These are phyloP conservation scores for Tetracladium setigerum DNA, from an alignment of 495 filamentous ascomycete genomes.

Conservation along the genomic window DNA sequence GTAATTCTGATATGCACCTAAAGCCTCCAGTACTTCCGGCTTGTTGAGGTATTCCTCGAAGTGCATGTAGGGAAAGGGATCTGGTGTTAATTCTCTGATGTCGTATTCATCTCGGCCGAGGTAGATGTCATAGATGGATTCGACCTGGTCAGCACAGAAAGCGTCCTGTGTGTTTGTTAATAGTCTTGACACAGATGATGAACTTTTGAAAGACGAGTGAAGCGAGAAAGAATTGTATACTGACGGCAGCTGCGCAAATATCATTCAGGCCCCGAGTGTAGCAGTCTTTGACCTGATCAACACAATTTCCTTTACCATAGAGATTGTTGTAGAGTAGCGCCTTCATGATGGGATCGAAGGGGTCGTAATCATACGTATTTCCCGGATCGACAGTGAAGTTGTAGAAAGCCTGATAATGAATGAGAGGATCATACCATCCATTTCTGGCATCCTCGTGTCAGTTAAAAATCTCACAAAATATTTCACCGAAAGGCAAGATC, in stretches of 20 bases:
- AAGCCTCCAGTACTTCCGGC: conserved; percentile 44
- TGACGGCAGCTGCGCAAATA: conserved; percentile 33
- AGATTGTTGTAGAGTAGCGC: conserved; percentile 50
- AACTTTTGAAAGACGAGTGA: no score
- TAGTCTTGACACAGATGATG: conserved; percentile 23
- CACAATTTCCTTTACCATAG: conserved; percentile 55
- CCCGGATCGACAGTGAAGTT: conserved; percentile 47
- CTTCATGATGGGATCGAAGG: conserved; percentile 38
- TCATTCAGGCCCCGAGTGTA: conserved; percentile 34
- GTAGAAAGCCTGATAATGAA: conserved; percentile 58
- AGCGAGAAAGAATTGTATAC: conserved; percentile 6
- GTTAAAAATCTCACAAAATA: not conserved
- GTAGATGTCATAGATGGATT: conserved; percentile 43
- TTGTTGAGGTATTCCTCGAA: conserved; percentile 54
- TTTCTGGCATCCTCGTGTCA: conserved; percentile 25
- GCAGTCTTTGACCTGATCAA: conserved; percentile 48
- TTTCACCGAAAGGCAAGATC: not conserved
- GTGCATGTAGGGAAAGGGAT: conserved; percentile 54
- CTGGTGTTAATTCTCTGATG: conserved; percentile 45
- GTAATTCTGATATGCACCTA: conserved; percentile 53
- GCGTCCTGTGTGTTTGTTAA: conserved; percentile 25
- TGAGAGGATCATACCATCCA: conserved; percentile 50
- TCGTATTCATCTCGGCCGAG: conserved; percentile 53
- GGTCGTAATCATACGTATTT: conserved; percentile 52
- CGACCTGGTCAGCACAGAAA: conserved; percentile 49